Evolutionary conservation across 352 stramenopile species (phyloP), one percentile per base, ranked within the genome.

Genomic region (Pythium dissimile): DNA sequence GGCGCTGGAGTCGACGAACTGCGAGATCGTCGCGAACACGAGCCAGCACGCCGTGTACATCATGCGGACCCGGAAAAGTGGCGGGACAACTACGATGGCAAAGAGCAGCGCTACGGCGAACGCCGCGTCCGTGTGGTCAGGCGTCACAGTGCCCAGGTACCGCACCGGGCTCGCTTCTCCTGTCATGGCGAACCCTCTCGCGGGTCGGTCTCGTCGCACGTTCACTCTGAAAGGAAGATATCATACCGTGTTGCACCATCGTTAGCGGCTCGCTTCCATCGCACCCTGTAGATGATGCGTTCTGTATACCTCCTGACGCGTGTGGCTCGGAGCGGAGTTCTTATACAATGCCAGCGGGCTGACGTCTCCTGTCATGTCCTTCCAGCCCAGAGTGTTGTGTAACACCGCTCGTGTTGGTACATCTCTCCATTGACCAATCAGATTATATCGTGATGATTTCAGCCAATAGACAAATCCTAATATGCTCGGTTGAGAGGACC

Each of bases 41-140:
- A 92, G 69, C 82, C 82, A 92, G 66, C 77, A 89, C 30, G 72
- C 73, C 52, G 82, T 90, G 67, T 92, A 92, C 80, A 92, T 89
- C 66, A 84, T 69, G 42, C 80, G 79, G 6, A 92, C 48, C 16
- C 74, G 68, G 54, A 88, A 48, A n/a, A 92, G 53, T 16, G 80
- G 76, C 16, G 82, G 82, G 27, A 88, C 21, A n/a, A 73, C 60
- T 18, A 92, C 67, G 44, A 92, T 69, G 16, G 60, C 41, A 54
- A 92, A 92, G 20, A 92, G 69, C 46, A 92, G 57, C 48, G 57
- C 56, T 11, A 79, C 62, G 5, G 80, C 82, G 30, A 73, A 30
- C 24, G 72, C 50, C 21, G 70, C 80, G 37, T 92, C 82, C 2
- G 58, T 35, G 16, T 53, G 32, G 28, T 59, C 58, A 3, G 50